Base-by-base conservation (phyloP, 148 eudicot species). In the Fagopyrum tataricum region DNA sequence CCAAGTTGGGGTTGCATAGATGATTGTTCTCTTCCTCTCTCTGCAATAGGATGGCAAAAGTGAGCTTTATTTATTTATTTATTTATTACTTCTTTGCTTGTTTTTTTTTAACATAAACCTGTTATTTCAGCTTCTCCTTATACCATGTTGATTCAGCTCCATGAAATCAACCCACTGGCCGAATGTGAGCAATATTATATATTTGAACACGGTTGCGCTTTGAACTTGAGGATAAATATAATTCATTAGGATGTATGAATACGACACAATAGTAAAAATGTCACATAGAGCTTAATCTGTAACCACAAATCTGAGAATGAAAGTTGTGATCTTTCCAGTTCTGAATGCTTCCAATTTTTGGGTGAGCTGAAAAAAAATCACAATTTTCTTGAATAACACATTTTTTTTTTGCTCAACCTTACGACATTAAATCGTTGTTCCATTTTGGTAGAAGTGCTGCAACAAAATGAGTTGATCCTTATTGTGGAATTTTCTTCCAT, bases 1-100 rank as follows among this genome's bases (percentile, higher is more conserved):
- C 87, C 20, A 88, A 79, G 74, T 37, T 82, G 11, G 39, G 18
- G 52, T 20, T 70, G 72, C 52, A 39, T 61, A 12, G 9, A 0
- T 61, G 67, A 61, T 59, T 59, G 67, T 0, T 26, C 17, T 10
- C 40, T 41, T 13, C 41, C 13, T 4, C 24, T 61, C 67, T 26
- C 67, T 61, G 40, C 67, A 61, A 7, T 24, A 24, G n/a, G 67
- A 61, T 61, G 40, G 40, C 11, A 7, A 61, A 61, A 41, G 67
- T 61, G 67, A 61, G n/a, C 13, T 31, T 61, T 61, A 8, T 26
- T 59, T 26, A 12, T 31, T 61, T 61, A 8, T 26, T 59, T 26
- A 12, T 1, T 10, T 12, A 61, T 6, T 24, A 4, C 42, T 26
- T 26, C 12, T 13, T 26, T 61, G 14, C 1, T 1, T 26, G 61